Evolutionary conservation across 2,329 filamentous ascomycete genomes (phyloP).

Genomic region (Ophiocordyceps sinensis): DNA sequence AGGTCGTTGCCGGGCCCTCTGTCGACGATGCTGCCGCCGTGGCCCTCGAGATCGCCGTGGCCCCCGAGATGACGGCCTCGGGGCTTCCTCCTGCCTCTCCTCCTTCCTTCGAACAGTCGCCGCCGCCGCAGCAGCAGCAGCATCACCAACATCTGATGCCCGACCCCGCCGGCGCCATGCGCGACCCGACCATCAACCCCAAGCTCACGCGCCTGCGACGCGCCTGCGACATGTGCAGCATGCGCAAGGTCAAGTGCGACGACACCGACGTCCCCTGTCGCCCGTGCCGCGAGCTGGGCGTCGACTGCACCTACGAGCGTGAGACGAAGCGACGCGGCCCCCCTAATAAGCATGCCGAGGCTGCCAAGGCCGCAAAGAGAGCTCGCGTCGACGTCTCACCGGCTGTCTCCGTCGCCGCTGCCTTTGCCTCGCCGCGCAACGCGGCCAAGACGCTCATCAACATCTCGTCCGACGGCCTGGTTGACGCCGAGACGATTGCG

Average conservation of each 20-base stretch:
- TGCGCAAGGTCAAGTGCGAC: constrained; percentile 48
- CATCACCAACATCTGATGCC: constrained; percentile 4
- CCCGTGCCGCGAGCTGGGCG: constrained; percentile 40
- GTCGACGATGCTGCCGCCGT: constrained; percentile 16
- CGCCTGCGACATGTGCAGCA: constrained; percentile 47
- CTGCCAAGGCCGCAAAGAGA: constrained; percentile 37
- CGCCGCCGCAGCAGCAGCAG: constrained; percentile 2
- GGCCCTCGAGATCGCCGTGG: constrained; percentile 10
- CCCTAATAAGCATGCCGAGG: constrained; percentile 44
- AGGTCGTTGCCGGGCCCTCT: constrained; percentile 14
- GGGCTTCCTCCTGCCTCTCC: constrained; percentile 5
- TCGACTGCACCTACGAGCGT: constrained; percentile 42
- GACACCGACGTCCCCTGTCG: constrained; percentile 40
- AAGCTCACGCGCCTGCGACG: constrained; percentile 42
- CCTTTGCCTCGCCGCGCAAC: constrained; percentile 24
- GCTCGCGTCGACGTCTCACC: constrained; percentile 21
- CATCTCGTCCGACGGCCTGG: constrained; percentile 22
- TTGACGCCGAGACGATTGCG: constrained; percentile 56
- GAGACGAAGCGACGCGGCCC: constrained; percentile 44
- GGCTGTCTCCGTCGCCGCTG: constrained; percentile 4
- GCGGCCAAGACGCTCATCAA: constrained; percentile 34
- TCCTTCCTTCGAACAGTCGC: constrained; percentile 6
- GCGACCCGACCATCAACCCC: constrained; percentile 28
- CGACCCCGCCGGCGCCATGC: constrained; percentile 10
- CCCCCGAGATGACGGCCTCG: constrained; percentile 2